phyloP scores from a whole-genome alignment of 352 stramenopile genomes.

The Stramenopiles sp. region DNA sequence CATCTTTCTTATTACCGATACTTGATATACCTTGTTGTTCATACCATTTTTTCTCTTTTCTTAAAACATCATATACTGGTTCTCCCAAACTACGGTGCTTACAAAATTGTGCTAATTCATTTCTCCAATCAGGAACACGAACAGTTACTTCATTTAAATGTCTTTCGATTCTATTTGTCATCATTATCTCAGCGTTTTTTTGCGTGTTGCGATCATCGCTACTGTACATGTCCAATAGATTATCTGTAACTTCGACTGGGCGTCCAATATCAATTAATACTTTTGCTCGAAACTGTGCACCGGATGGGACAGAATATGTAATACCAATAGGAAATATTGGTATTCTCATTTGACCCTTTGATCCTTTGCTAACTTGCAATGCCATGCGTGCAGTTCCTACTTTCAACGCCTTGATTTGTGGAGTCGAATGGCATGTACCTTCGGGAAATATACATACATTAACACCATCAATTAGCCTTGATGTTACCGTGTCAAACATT shows the following conservation, averaged over 20 bases:
- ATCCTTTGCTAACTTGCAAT: background rate
- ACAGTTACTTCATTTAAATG: background rate
- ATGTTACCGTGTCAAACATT: background rate
- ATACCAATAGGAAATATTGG: background rate
- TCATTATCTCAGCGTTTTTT: background rate
- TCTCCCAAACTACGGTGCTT: background rate
- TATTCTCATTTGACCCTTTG: background rate
- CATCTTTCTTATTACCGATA: background rate
- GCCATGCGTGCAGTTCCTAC: background rate
- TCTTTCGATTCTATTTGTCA: background rate
- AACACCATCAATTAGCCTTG: background rate
- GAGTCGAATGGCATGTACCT: background rate
- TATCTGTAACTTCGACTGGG: background rate
- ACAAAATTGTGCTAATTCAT: background rate
- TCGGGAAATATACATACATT: background rate
- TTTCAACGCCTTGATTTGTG: constrained; percentile 4
- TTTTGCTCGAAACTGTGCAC: background rate
- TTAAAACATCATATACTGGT: background rate
- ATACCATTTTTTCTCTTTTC: background rate
- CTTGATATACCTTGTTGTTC: background rate
- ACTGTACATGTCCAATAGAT: background rate
- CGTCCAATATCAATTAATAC: background rate
- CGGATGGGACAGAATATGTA: background rate
- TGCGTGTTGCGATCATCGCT: background rate
- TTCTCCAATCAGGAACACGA: background rate